These are phyloP conservation scores for Alternaria viburni DNA, from an alignment of 2,329 filamentous ascomycete genomes.

Conservation along the genomic window DNA sequence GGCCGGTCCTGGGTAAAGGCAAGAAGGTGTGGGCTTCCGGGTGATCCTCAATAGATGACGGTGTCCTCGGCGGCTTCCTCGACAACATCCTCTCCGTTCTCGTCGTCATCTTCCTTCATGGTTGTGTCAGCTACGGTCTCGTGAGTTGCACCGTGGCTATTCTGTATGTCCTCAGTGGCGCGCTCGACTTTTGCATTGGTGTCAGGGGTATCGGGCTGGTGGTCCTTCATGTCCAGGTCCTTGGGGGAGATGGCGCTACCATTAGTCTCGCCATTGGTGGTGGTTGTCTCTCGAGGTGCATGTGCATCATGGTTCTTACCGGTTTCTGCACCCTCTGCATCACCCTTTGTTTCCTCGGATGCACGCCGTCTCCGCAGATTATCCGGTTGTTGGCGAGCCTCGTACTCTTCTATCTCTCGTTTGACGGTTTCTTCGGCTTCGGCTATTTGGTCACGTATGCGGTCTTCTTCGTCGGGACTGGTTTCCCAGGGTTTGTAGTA, in stretches of 20 bases:
- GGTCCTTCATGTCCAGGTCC: constrained; percentile 34
- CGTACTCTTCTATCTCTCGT: constrained; percentile 69
- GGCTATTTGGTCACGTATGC: constrained; percentile 72
- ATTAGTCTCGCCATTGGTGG: constrained; percentile 36
- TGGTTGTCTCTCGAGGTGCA: constrained; percentile 17
- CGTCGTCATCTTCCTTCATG: constrained; percentile 63
- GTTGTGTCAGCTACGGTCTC: constrained; percentile 43
- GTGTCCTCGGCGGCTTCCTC: constrained; percentile 83
- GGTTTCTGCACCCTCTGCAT: constrained; percentile 23
- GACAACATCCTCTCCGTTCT: constrained; percentile 77
- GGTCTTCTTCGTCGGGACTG: constrained; percentile 70
- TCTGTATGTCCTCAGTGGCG: constrained; percentile 25
- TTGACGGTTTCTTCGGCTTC: constrained; percentile 69
- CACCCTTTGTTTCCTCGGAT: constrained; percentile 18
- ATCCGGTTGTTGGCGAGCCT: constrained; percentile 48
- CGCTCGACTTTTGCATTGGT: constrained; percentile 24
- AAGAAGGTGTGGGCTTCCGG: constrained; percentile 3
- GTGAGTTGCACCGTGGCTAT: constrained; percentile 22
- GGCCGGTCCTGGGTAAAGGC: neutral
- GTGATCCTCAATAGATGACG: constrained; percentile 75
- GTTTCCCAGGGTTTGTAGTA: constrained; percentile 87
- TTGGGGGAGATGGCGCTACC: constrained; percentile 25
- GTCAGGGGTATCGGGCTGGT: constrained; percentile 26
- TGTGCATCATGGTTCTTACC: constrained; percentile 37
- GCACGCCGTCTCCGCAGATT: constrained; percentile 27